phyloP scores from a whole-genome alignment of 306 rosid genomes.

The Astragalus membranaceus region DNA sequence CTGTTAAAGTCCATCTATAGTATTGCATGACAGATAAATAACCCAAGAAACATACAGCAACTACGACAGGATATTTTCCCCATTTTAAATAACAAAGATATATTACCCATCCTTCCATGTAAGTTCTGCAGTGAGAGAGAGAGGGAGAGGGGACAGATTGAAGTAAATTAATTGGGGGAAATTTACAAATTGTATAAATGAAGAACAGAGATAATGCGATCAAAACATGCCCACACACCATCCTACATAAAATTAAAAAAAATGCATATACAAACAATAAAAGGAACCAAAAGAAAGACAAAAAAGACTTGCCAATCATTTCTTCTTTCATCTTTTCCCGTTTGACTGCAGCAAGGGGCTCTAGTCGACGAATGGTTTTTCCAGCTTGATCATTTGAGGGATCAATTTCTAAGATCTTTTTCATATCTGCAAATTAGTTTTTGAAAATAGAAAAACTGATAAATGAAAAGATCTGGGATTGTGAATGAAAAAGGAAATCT shows the following conservation, averaged over 20 bases:
- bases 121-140: not conserved
- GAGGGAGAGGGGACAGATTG: not conserved
- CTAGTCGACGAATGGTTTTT: slow-evolving; percentile 51
- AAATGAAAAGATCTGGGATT: slow-evolving; percentile 3
- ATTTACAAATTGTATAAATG: not conserved
- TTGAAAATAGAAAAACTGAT: not conserved
- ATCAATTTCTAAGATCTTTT: slow-evolving; percentile 71
- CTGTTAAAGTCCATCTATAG: not conserved
- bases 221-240: not conserved
- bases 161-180: not conserved
- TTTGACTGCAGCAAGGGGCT: slow-evolving; percentile 85
- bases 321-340: slow-evolving; percentile 95
- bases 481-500: not conserved
- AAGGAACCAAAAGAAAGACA: not conserved
- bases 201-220: not conserved
- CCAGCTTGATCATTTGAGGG: slow-evolving; percentile 68
- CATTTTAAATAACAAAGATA: not conserved
- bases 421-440: slow-evolving; percentile 50
- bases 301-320: slow-evolving; percentile 61
- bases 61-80: not conserved
- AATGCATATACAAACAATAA: not conserved
- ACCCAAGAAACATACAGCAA: not conserved
- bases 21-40: not conserved
- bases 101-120: not conserved
- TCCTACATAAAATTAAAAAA: not conserved